phyloP scores from a whole-genome alignment of 1,284 basidiomycete genomes.

The Leccinum pachyderme region DNA sequence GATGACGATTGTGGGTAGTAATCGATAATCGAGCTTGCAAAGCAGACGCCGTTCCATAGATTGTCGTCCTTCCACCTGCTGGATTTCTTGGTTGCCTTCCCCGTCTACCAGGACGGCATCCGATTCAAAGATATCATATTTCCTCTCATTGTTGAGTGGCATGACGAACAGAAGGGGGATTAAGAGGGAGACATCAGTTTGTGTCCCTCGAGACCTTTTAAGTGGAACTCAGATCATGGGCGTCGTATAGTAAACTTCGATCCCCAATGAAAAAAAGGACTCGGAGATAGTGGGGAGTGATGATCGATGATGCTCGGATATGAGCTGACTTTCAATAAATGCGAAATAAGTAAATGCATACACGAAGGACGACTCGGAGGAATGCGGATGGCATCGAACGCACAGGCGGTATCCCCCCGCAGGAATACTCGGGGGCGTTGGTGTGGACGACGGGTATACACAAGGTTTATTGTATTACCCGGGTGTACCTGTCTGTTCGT shows the following conservation, averaged over 20 bases:
- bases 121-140: not conserved
- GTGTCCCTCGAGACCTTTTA: not conserved
- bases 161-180: not conserved
- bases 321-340: not conserved
- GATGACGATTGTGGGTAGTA: not conserved
- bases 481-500: too few species aligned
- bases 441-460: too few species aligned
- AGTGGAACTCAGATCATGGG: not conserved
- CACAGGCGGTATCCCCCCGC: too few species aligned
- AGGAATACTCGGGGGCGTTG: too few species aligned
- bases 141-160: not conserved
- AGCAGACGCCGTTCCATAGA: not conserved
- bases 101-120: not conserved
- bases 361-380: too few species aligned
- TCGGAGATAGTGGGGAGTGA: not conserved
- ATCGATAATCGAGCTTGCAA: constrained; percentile 1
- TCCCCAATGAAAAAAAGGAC: not conserved
- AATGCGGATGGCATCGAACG: too few species aligned
- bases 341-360: too few species aligned
- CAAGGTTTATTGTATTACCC: too few species aligned
- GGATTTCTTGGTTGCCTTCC: not conserved
- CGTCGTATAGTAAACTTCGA: not conserved
- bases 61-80: not conserved
- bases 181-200: not conserved
- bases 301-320: not conserved